These are phyloP conservation scores for Exserohilum rostratum DNA, from an alignment of 2,329 filamentous ascomycete genomes.

Conservation along the genomic window DNA sequence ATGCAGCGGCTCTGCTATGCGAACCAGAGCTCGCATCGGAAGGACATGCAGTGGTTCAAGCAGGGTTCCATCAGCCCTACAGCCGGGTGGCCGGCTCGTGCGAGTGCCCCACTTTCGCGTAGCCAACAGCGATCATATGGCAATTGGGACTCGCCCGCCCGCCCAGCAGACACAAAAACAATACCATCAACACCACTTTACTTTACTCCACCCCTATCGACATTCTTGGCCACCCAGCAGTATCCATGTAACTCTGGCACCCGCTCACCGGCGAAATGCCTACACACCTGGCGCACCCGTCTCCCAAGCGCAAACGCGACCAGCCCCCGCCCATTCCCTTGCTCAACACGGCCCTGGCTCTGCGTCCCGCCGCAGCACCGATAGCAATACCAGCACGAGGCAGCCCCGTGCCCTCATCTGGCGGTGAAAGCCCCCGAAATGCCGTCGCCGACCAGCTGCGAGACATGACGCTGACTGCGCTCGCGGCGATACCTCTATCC, in stretches of 20 bases:
- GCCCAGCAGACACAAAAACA: conserved; percentile 2
- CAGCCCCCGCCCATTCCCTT: conserved; percentile 36
- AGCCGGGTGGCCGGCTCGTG: conserved; percentile 18
- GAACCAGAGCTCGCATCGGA: no score
- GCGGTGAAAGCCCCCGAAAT: conserved; percentile 43
- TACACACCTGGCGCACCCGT: conserved; percentile 42
- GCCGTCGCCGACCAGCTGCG: conserved; percentile 45
- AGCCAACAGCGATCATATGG: conserved; percentile 22
- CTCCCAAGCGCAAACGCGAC: conserved; percentile 49
- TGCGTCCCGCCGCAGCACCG: conserved; percentile 32
- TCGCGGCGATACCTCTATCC: conserved; percentile 39
- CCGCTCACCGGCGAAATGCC: conserved; percentile 38
- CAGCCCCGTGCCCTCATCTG: conserved; percentile 30
- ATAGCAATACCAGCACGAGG: conserved; percentile 20
- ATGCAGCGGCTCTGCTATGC: conserved; percentile 13
- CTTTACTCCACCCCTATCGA: neutral
- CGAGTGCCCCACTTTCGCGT: conserved; percentile 28
- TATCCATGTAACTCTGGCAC: conserved; percentile 36
- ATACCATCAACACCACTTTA: conserved; percentile 6
- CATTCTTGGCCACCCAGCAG: conserved; percentile 15
- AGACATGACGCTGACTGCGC: conserved; percentile 37
- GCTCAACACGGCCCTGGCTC: conserved; percentile 42
- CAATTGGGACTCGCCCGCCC: conserved; percentile 10
- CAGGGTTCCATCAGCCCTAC: conserved; percentile 29
- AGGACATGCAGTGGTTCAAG: neutral